Evolutionary conservation across 2,329 filamentous ascomycete genomes (phyloP).

Genomic region (Lithohypha guttulata): DNA sequence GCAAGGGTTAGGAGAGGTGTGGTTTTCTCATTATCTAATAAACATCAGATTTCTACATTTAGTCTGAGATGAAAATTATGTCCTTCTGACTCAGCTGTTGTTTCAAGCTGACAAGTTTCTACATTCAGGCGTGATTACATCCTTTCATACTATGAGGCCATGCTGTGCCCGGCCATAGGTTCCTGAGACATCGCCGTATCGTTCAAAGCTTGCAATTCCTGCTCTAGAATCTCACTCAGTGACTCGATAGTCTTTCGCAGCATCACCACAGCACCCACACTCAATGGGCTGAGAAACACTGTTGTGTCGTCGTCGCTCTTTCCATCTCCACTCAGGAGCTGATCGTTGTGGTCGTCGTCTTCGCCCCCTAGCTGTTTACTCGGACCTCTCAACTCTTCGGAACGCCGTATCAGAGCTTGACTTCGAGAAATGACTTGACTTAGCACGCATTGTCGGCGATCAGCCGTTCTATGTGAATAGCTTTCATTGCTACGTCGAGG

Average conservation of each 20-base stretch:
- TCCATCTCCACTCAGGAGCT: conserved; percentile 18
- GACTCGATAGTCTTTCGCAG: conserved; percentile 23
- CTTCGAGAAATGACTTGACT: conserved; percentile 23
- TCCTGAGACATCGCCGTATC: too few relatives aligned
- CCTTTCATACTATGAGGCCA: too few relatives aligned
- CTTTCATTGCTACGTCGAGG: conserved; percentile 11
- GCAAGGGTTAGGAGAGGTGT: too few relatives aligned
- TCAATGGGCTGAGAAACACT: conserved; percentile 27
- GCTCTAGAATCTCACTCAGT: conserved; percentile 17
- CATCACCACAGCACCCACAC: conserved; percentile 27
- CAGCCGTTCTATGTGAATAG: conserved; percentile 6
- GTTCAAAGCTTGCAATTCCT: neutral
- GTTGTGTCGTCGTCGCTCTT: conserved; percentile 14
- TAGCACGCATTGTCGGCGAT: conserved; percentile 20
- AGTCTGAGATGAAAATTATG: too few relatives aligned
- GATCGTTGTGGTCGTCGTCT: conserved; percentile 11
- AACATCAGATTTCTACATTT: too few relatives aligned
- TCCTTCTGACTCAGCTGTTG: too few relatives aligned
- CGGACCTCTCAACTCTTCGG: conserved; percentile 8
- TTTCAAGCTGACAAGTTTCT: too few relatives aligned
- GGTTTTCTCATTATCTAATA: too few relatives aligned
- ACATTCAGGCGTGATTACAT: too few relatives aligned
- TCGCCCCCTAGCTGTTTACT: conserved; percentile 4
- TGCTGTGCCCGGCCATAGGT: too few relatives aligned
- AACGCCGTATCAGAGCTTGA: conserved; percentile 19